Conservation (phyloP, 148 eudicot species). For the Chenopodium formosanum region DNA sequence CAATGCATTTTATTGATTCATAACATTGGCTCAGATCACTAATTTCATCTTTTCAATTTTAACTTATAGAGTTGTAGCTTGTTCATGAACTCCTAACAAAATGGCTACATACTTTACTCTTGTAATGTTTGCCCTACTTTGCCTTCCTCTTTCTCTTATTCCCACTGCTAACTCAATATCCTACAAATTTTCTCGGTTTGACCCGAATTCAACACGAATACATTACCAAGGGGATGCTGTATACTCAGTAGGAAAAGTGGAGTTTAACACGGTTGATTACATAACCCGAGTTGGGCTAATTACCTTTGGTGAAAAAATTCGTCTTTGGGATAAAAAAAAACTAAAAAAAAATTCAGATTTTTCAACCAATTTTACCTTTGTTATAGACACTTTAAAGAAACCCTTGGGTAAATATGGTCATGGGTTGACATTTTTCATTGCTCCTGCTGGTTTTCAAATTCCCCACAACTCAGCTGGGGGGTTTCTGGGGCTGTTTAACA, state of each 20-base stretch:
- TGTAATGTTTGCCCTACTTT: background rate
- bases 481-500: constrained; percentile 48
- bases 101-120: background rate
- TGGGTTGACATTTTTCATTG: constrained; percentile 49
- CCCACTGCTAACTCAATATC: constrained; percentile 14
- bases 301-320: constrained; percentile 29
- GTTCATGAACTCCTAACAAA: background rate
- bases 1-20: background rate
- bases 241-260: constrained; percentile 31
- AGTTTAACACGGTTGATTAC: constrained; percentile 32
- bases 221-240: constrained; percentile 42
- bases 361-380: constrained; percentile 50
- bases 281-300: constrained; percentile 31
- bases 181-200: constrained; percentile 29
- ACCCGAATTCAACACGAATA: constrained; percentile 8
- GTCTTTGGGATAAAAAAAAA: constrained; percentile 30
- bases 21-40: too few species aligned
- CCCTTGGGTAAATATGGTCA: constrained; percentile 29
- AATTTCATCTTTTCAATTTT: background rate
- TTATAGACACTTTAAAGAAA: constrained; percentile 28
- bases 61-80: too few species aligned
- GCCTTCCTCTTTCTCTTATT: background rate
- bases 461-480: constrained; percentile 52
- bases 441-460: constrained; percentile 41
- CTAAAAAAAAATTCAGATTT: constrained; percentile 39